Conservation (phyloP, 2,329 filamentous ascomycete genomes). For the Onygenales sp. region DNA sequence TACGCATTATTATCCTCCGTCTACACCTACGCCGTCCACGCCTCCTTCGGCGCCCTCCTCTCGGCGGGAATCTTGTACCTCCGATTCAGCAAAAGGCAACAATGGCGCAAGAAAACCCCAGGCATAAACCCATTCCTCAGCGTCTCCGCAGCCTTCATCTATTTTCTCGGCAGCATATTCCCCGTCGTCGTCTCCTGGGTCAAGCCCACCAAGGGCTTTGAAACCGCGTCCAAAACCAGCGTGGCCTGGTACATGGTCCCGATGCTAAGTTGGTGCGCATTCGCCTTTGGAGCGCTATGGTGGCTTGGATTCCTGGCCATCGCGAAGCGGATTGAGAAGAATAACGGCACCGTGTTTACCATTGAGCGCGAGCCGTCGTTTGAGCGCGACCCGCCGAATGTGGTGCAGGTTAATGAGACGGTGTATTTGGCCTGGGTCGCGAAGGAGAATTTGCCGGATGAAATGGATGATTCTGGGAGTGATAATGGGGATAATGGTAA, state of each 20-base stretch:
- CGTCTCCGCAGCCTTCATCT: not conserved
- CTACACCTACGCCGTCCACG: slow-evolving; percentile 33
- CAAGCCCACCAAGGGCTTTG: not conserved
- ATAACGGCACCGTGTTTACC: slow-evolving; percentile 1
- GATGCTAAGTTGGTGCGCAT: not conserved
- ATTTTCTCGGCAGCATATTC: not conserved
- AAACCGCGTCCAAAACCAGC: not conserved
- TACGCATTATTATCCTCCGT: slow-evolving; percentile 26
- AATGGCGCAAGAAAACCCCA: slow-evolving; percentile 1
- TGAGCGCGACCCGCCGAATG: not conserved
- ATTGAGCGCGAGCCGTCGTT: not conserved
- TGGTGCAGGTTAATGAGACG: slow-evolving; percentile 1
- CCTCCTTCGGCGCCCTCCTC: slow-evolving; percentile 23
- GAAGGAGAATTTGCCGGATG: not conserved
- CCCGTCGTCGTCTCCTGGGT: slow-evolving; percentile 1
- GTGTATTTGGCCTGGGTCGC: slow-evolving; percentile 3
- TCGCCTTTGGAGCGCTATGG: slow-evolving; percentile 2
- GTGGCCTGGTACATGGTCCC: slow-evolving; percentile 3
- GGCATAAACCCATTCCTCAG: not conserved
- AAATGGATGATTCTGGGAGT: not conserved
- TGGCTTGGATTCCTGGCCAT: slow-evolving; percentile 1
- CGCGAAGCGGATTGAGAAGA: not conserved
- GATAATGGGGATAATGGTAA: not conserved
- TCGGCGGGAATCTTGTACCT: slow-evolving; percentile 25
- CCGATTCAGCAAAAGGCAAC: not conserved